Evolutionary conservation across 805 yeast genomes (phyloP).

Genomic region (Metschnikowia lochheadii): DNA sequence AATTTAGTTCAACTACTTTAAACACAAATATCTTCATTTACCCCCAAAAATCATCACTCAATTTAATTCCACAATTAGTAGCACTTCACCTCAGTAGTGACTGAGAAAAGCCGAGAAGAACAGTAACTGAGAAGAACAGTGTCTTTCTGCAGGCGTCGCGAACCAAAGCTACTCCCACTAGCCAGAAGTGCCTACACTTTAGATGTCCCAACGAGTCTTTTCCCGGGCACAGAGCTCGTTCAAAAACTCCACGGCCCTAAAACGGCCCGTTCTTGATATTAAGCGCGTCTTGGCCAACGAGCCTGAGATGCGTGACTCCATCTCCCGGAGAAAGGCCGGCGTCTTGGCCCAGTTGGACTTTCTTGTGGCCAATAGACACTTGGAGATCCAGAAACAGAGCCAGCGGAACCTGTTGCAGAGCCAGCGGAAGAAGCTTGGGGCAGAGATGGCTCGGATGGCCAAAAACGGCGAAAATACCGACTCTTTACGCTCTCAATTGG

Average conservation of each 20-base stretch:
- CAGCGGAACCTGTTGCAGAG: slow-evolving; percentile 25
- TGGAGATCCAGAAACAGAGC: slow-evolving; percentile 20
- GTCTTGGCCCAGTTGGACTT: slow-evolving; percentile 21
- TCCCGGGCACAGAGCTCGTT: slow-evolving; percentile 14
- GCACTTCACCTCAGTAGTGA: too few species aligned
- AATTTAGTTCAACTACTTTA: too few species aligned
- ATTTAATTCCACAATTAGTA: too few species aligned
- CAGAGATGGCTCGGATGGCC: slow-evolving; percentile 21
- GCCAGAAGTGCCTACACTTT: not conserved
- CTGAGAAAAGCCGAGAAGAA: too few species aligned
- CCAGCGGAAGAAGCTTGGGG: slow-evolving; percentile 26
- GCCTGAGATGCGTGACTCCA: slow-evolving; percentile 25
- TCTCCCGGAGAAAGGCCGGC: slow-evolving; percentile 24
- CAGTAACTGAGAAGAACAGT: not conserved
- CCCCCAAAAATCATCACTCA: too few species aligned
- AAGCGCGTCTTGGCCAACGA: slow-evolving; percentile 12
- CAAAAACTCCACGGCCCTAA: slow-evolving; percentile 16
- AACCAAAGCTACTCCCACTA: not conserved
- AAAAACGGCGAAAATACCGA: slow-evolving; percentile 4
- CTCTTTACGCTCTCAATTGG: slow-evolving; percentile 17
- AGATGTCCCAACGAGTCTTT: slow-evolving; percentile 1
- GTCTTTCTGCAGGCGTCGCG: slow-evolving; percentile 2
- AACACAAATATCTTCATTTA: too few species aligned
- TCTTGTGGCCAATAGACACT: slow-evolving; percentile 23
- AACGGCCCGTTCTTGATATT: slow-evolving; percentile 14